Evolutionary conservation across 2,329 filamentous ascomycete species (phyloP).

Genomic region (Ceratocystis alfenasii): DNA sequence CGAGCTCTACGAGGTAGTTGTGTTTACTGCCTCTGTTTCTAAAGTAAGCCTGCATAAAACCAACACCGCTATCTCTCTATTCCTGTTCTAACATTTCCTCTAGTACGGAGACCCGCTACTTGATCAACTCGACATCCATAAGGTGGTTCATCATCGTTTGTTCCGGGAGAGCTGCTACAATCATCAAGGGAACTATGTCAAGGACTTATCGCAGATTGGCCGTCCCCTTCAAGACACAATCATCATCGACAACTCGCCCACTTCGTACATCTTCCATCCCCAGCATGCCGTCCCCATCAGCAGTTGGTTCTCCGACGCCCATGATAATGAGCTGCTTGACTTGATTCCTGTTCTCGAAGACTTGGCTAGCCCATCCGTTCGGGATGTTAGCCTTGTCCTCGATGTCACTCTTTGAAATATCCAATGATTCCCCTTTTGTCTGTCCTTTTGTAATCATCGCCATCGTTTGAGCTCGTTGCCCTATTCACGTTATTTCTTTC

Average conservation of each 20-base stretch:
- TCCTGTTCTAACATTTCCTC: conserved; percentile 24
- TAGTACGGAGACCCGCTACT: conserved; percentile 92
- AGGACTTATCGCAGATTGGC: conserved; percentile 94
- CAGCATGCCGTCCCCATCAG: conserved; percentile 98
- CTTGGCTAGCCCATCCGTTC: conserved; percentile 73
- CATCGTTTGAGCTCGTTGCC: conserved; percentile 26
- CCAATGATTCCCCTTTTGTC: conserved; percentile 26
- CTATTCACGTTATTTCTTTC: conserved; percentile 23
- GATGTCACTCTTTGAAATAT: conserved; percentile 63
- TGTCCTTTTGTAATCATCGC: conserved; percentile 25
- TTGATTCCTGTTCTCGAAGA: conserved; percentile 97
- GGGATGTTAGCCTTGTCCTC: conserved; percentile 93
- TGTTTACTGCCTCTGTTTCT: conserved; percentile 95
- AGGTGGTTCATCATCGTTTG: conserved; percentile 86
- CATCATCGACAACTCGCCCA: conserved; percentile 98
- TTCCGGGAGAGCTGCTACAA: conserved; percentile 99
- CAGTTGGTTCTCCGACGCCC: conserved; percentile 99
- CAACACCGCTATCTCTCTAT: conserved; percentile 24
- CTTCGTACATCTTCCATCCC: conserved; percentile 98
- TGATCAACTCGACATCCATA: conserved; percentile 93
- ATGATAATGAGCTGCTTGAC: conserved; percentile 96
- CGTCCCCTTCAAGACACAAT: conserved; percentile 94
- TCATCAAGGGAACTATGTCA: conserved; percentile 98
- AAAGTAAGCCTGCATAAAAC: conserved; percentile 51
- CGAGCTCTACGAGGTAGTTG: conserved; percentile 94